Evolutionary conservation across 805 yeast species (phyloP).

Genomic region (Saturnispora saitoi): DNA sequence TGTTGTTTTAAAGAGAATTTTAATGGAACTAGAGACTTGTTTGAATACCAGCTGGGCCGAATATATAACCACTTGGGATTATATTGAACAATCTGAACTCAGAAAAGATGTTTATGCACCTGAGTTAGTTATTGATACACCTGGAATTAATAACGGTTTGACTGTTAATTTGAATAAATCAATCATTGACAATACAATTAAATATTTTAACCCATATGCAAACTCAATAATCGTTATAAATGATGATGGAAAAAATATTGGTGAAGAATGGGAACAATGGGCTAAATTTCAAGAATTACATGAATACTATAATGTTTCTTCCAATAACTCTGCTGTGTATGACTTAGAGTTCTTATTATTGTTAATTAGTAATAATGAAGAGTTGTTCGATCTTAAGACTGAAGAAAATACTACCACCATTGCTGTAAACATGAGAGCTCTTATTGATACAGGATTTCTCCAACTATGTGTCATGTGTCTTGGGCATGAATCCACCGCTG

Average conservation of each 20-base stretch:
- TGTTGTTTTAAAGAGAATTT: slow-evolving; percentile 44
- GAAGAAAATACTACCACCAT: slow-evolving; percentile 9
- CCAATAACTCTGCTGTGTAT: slow-evolving; percentile 31
- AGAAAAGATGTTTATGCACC: slow-evolving; percentile 41
- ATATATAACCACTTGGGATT: slow-evolving; percentile 58
- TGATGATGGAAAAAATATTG: not conserved
- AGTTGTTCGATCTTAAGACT: slow-evolving; percentile 35
- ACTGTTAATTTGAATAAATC: slow-evolving; percentile 43
- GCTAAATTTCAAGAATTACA: slow-evolving; percentile 24
- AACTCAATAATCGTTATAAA: not conserved
- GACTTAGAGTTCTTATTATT: slow-evolving; percentile 67
- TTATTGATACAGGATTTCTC: slow-evolving; percentile 50
- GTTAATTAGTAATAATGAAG: slow-evolving; percentile 54
- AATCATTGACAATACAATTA: slow-evolving; percentile 41
- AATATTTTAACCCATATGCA: slow-evolving; percentile 23
- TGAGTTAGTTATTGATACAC: slow-evolving; percentile 38
- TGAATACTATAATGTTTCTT: slow-evolving; percentile 14
- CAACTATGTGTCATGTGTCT: slow-evolving; percentile 42
- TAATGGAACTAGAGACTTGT: slow-evolving; percentile 49
- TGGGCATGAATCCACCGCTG: slow-evolving; percentile 27
- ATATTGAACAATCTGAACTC: slow-evolving; percentile 23
- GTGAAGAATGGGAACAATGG: slow-evolving; percentile 20
- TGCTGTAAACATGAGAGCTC: slow-evolving; percentile 43
- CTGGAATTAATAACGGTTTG: slow-evolving; percentile 30
- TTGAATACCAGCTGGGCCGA: slow-evolving; percentile 53